Evolutionary conservation across 129 eudicot species (phyloP).

Genomic region (Artemisia tridentata): DNA sequence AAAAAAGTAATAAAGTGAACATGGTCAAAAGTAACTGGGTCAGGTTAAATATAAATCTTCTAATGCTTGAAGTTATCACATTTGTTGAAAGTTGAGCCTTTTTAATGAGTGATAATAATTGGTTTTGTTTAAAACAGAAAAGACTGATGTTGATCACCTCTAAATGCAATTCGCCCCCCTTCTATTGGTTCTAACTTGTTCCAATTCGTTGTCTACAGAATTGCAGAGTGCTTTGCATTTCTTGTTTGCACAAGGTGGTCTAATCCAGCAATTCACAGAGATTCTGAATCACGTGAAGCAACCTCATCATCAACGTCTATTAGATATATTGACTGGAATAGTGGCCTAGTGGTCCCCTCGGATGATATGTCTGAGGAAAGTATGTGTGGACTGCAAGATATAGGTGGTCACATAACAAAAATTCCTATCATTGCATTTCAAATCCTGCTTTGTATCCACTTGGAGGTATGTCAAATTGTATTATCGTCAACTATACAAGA

Average conservation of each 20-base stretch:
- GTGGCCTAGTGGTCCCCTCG: conserved; percentile 40
- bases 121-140: not conserved
- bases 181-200: conserved; percentile 13
- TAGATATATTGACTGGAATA: conserved; percentile 53
- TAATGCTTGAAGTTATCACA: too few species aligned
- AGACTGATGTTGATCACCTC: conserved; percentile 4
- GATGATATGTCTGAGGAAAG: conserved; percentile 44
- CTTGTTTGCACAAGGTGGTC: conserved; percentile 92
- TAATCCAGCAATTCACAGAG: conserved; percentile 77
- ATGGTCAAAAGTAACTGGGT: conserved; percentile 6
- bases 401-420: conserved; percentile 86
- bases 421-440: conserved; percentile 67
- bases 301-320: conserved; percentile 33
- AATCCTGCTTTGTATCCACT: conserved; percentile 68
- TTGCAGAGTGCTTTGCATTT: conserved; percentile 92
- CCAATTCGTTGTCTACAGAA: conserved; percentile 42
- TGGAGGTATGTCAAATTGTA: conserved; percentile 52
- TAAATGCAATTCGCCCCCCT: not conserved
- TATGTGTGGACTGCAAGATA: conserved; percentile 60
- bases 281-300: conserved; percentile 35
- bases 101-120: not conserved
- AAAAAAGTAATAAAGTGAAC: not conserved
- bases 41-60: not conserved
- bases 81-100: conserved; percentile 1
- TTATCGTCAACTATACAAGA: not conserved